These are phyloP conservation scores for Fusarium bactridioides DNA, from an alignment of 2,329 filamentous ascomycete genomes.

Conservation along the genomic window DNA sequence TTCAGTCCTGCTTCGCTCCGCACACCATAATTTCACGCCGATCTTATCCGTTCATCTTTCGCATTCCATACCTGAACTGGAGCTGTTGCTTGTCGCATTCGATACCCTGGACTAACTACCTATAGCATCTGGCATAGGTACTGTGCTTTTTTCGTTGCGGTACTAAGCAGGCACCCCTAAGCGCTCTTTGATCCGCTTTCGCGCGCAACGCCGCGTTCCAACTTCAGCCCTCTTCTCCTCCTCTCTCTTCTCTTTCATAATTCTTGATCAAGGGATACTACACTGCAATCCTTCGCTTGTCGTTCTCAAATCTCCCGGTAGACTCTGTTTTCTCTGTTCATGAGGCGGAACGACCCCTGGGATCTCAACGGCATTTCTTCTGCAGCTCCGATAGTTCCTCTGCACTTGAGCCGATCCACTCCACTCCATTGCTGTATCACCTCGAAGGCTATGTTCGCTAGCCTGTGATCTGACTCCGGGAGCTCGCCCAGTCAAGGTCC, in stretches of 20 bases:
- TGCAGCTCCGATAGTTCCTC: constrained; percentile 22
- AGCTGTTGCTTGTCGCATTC: constrained; percentile 24
- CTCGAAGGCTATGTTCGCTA: constrained; percentile 45
- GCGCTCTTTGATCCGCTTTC: constrained; percentile 39
- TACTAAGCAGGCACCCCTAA: constrained; percentile 38
- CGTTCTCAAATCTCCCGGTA: neutral
- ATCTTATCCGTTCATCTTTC: neutral
- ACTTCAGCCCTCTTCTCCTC: constrained; percentile 40
- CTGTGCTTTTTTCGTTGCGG: constrained; percentile 15
- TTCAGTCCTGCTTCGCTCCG: constrained; percentile 6
- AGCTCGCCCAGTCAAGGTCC: constrained; percentile 36
- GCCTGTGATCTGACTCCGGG: constrained; percentile 43
- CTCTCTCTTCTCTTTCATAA: constrained; percentile 29
- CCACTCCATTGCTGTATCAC: constrained; percentile 23
- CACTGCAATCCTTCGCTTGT: constrained; percentile 11
- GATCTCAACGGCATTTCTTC: constrained; percentile 24
- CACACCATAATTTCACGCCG: constrained; percentile 28
- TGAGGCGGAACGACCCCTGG: constrained; percentile 9
- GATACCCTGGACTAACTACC: constrained; percentile 9
- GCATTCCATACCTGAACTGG: constrained; percentile 15
- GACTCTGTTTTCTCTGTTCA: neutral
- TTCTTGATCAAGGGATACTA: constrained; percentile 26
- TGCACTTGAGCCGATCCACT: constrained; percentile 26
- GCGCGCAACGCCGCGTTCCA: constrained; percentile 38
- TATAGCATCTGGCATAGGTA: constrained; percentile 10